phyloP scores from a whole-genome alignment of 176 grass and related monocot species.

The Oryza glaberrima region DNA sequence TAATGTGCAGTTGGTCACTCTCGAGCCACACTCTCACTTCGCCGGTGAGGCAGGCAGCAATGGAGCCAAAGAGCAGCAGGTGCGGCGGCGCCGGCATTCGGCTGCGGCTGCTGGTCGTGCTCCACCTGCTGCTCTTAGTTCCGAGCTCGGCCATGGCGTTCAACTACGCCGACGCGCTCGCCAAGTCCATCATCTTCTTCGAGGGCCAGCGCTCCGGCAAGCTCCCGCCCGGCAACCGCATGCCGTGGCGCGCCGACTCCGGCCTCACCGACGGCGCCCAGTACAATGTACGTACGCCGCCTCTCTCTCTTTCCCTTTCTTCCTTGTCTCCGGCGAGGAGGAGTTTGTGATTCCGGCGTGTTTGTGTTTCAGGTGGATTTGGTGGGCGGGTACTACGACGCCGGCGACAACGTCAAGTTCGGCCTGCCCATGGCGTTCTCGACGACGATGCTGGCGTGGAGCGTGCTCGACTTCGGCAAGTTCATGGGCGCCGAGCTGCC shows the following conservation, averaged over 20 bases:
- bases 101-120: not conserved
- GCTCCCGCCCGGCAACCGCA: slow-evolving; percentile 61
- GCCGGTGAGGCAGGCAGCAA: not conserved
- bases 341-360: not conserved
- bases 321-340: not conserved
- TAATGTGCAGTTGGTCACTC: not conserved
- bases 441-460: slow-evolving; percentile 92
- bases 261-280: slow-evolving; percentile 70
- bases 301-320: not conserved
- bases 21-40: not conserved
- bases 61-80: slow-evolving; percentile 16
- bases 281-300: slow-evolving; percentile 43
- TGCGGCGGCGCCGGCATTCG: not conserved
- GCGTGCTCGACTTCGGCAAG: slow-evolving; percentile 81
- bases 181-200: slow-evolving; percentile 94
- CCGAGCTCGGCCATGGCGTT: slow-evolving; percentile 41
- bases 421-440: slow-evolving; percentile 89
- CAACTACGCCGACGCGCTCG: slow-evolving; percentile 85
- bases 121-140: slow-evolving; percentile 37
- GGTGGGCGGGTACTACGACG: slow-evolving; percentile 85
- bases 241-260: slow-evolving; percentile 73
- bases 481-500: slow-evolving; percentile 62
- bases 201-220: slow-evolving; percentile 96
- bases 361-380: slow-evolving; percentile 62
- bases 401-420: slow-evolving; percentile 94